Conservation (phyloP, 2,329 filamentous ascomycete species). For the Graphilbum fragrans region DNA sequence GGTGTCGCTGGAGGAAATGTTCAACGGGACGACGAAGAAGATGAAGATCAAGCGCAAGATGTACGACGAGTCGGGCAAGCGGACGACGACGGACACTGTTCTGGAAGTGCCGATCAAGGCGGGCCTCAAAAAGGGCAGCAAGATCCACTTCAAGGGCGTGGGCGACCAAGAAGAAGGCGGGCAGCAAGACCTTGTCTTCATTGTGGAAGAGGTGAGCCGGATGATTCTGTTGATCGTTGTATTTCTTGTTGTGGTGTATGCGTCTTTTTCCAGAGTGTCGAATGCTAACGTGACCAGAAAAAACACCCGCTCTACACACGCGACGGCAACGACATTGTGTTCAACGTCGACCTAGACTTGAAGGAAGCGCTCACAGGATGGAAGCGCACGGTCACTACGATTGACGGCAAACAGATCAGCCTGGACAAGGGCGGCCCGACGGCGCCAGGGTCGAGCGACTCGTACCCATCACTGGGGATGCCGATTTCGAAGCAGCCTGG, state of each 20-base stretch:
- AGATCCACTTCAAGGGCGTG: slow-evolving; percentile 97
- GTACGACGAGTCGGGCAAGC: slow-evolving; percentile 76
- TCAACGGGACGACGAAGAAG: slow-evolving; percentile 80
- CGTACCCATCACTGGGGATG: slow-evolving; percentile 84
- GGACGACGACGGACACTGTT: slow-evolving; percentile 77
- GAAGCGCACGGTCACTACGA: slow-evolving; percentile 82
- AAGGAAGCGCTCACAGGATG: slow-evolving; percentile 94
- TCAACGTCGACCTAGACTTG: slow-evolving; percentile 68
- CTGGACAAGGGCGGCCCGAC: slow-evolving; percentile 77
- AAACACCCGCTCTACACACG: slow-evolving; percentile 72
- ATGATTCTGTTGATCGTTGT: too few relatives aligned
- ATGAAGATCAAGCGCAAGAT: slow-evolving; percentile 97
- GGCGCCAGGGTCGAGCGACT: slow-evolving; percentile 68
- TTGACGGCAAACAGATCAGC: slow-evolving; percentile 76
- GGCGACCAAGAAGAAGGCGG: slow-evolving; percentile 95
- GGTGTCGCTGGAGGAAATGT: slow-evolving; percentile 80
- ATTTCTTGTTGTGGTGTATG: not conserved
- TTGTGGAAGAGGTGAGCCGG: slow-evolving; percentile 84
- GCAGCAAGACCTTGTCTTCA: slow-evolving; percentile 88
- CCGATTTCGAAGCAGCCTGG: slow-evolving; percentile 81
- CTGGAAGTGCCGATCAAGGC: slow-evolving; percentile 93
- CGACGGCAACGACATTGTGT: slow-evolving; percentile 76
- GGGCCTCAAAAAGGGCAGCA: slow-evolving; percentile 89
- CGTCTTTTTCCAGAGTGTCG: not conserved
- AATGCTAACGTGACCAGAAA: slow-evolving; percentile 53